A percentile compares a stretch with the other conserved stretches of the same genome.
Evolutionary conservation across 345 rosid genomes (phyloP).

Genomic region (Salix exigua): DNA sequence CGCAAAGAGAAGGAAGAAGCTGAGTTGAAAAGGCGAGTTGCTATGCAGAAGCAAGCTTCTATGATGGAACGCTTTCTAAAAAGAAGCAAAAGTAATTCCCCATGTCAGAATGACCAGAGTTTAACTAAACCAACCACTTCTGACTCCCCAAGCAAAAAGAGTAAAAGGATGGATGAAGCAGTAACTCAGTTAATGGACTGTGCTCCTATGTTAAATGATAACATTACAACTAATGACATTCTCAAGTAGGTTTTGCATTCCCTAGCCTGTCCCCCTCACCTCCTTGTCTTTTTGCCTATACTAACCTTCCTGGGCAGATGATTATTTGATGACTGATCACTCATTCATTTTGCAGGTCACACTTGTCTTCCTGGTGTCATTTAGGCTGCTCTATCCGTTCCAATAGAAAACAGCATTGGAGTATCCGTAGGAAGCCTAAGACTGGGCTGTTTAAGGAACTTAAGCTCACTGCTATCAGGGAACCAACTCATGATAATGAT

Average conservation of each 20-base stretch:
- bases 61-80: constrained; percentile 84
- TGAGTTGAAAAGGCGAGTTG: constrained; percentile 53
- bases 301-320: not conserved
- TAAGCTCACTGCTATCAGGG: constrained; percentile 51
- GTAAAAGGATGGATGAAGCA: constrained; percentile 36
- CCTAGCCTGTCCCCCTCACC: not conserved
- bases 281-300: not conserved
- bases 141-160: constrained; percentile 17
- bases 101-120: constrained; percentile 29
- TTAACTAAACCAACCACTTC: constrained; percentile 24
- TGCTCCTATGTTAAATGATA: constrained; percentile 49
- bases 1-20: constrained; percentile 73
- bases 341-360: constrained; percentile 47
- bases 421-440: constrained; percentile 70
- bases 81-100: constrained; percentile 43
- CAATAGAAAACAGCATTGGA: constrained; percentile 60
- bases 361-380: constrained; percentile 65
- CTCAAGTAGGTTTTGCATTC: constrained; percentile 45
- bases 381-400: constrained; percentile 44
- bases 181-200: constrained; percentile 52
- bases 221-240: constrained; percentile 41
- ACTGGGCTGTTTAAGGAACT: constrained; percentile 58
- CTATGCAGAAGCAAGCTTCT: constrained; percentile 80
- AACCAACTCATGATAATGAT: constrained; percentile 37
- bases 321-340: not conserved